A percentile compares a stretch with the other conserved stretches of the same genome.
These are phyloP conservation scores for Papilionanthe hybrid DNA, from an alignment of 116 monocot genomes.

Conservation along the genomic window DNA sequence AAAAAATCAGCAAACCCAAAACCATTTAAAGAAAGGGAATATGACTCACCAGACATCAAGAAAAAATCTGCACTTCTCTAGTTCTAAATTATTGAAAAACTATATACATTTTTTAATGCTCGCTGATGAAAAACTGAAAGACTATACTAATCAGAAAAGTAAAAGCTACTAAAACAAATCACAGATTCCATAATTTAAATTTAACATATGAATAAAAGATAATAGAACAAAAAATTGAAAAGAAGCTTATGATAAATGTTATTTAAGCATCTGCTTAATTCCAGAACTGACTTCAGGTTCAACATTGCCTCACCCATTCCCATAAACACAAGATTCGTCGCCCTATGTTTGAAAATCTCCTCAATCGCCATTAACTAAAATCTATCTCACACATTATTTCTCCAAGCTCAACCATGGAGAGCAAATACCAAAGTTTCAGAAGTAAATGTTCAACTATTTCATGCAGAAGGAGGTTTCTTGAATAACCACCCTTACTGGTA, in stretches of 20 bases:
- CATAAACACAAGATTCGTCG: constrained; percentile 97
- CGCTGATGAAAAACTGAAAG: not conserved
- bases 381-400: not conserved
- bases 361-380: constrained; percentile 85
- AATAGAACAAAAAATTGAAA: not conserved
- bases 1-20: not conserved
- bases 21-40: not conserved
- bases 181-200: not conserved
- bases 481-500: constrained; percentile 90
- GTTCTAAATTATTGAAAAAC: not conserved
- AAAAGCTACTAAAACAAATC: not conserved
- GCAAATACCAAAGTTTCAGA: too few species aligned
- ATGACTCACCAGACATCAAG: not conserved
- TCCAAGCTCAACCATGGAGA: too few species aligned
- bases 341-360: constrained; percentile 86
- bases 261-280: constrained; percentile 84
- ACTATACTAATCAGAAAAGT: too few species aligned
- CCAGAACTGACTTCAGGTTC: constrained; percentile 83
- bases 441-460: too few species aligned
- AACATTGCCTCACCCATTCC: constrained; percentile 99
- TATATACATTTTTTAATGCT: not conserved
- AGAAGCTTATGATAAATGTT: constrained; percentile 42
- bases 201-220: not conserved
- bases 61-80: too few species aligned
- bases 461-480: constrained; percentile 79